Evolutionary conservation across 2,329 filamentous ascomycete genomes (phyloP), one percentile per base, ranked within the genome.

Genomic region (Xylaria polymorpha): DNA sequence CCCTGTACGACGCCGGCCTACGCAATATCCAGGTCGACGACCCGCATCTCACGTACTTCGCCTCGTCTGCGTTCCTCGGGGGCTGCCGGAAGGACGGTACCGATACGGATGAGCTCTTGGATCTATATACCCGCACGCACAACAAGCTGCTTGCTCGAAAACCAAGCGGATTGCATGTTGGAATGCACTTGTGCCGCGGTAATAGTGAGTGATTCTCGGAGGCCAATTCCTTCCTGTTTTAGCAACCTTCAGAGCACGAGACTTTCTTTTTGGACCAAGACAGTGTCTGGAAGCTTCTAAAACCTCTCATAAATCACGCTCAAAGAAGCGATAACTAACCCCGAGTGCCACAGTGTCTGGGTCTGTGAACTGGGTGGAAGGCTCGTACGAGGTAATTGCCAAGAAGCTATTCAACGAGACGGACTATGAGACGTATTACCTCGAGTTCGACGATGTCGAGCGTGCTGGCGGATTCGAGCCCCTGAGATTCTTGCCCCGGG

Each of bases 111-210:
- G 84, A 48, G 66, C 72, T 88, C 72, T 83, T 91, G 53, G 86
- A 88, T 73, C 84, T 87, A 39, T 91, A 91, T 77, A 85, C 90
- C 73, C 83, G 85, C 72, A 85, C 88, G 72, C 90, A 90, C 81
- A 90, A 90, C 75, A 84, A 85, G 74, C 85, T 86, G 73, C 83
- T 89, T 71, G 79, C 80, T 44, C 83, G 82, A 73, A 82, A 85
- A 18, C 87, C 87, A 0, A 75, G 78, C 3, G 88, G 89, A 71
- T 83, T 91, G 81, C 88, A 89, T 72, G 79, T 89, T 18, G 89
- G 89, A n/a, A 85, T 91, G 39, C 89, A 91, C 76, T 79, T 91
- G 51, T 91, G 89, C 81, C 81, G 78, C 12, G 79, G 78, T 15
- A 76, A 86, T 75, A 85, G n/a, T n/a, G n/a, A n/a, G n/a, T n/a